Evolutionary conservation across 2,329 filamentous ascomycete genomes (phyloP), one percentile per base, ranked within the genome.

Genomic region (Cladorrhinum sp.): DNA sequence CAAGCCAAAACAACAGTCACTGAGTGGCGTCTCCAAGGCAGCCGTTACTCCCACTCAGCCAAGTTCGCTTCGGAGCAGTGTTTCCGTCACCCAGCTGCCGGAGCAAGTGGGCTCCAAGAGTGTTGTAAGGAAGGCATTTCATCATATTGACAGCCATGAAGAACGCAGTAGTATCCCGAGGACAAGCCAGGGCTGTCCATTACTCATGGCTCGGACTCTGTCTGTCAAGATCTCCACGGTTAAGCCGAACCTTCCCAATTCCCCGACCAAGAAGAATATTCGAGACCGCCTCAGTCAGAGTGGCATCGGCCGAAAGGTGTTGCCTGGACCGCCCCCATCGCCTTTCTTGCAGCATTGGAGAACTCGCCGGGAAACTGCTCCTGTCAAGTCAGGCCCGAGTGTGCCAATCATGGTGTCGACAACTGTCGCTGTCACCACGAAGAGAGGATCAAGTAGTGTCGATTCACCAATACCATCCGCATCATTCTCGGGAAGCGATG

Each of bases 211-310:
- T 8, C 58, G 57, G 24, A 59, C 51, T 14, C 56, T 63, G 2
- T 65, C 62, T 7, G 61, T 61, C 24, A 64, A 64, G 26, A 58
- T 63, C 7, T 62, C 61, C n/a, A 59, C 46, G 42, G 33, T 56
- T 4, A 33, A 52, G 16, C 57, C 59, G 9, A 71, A 18, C 65
- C 74, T 39, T 67, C 71, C 24, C 66, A 36, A 42, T 26, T 72
- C 0, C 74, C 74, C 57, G 71, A 75, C 51, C 57, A 61, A 18
- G 62, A 66, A 7, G 36, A 66, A 10, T 66, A 68, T n/a, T 63
- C 61, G 23, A 55, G 64, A 5, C 62, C 30, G 53, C 12, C 18
- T 55, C 2, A 42, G 53, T 26, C 30, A 42, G 7, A 42, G 18
- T 4, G 20, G 53, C 8, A 20, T 55, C 20, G 53, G 39, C 6